Evolutionary conservation across 352 stramenopile genomes (phyloP).

Genomic region (Pythium sp.): DNA sequence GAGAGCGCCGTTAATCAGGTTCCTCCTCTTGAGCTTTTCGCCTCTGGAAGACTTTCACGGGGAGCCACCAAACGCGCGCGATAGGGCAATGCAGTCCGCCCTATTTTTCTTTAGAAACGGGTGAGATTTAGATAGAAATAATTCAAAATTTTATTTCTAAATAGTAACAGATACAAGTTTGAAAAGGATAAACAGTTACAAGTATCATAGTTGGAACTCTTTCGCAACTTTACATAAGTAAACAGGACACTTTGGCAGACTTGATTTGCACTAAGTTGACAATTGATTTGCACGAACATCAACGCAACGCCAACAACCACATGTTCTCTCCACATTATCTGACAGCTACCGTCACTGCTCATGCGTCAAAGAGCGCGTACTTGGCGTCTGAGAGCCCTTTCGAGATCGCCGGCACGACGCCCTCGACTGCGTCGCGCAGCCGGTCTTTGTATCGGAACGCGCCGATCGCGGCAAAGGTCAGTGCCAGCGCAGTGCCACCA

Average conservation of each 20-base stretch:
- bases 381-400: constrained; percentile 63
- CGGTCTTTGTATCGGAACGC: constrained; percentile 47
- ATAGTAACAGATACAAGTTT: background rate
- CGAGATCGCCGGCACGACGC: constrained; percentile 45
- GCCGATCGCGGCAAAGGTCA: constrained; percentile 44
- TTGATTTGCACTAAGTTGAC: no score
- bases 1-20: constrained; percentile 14
- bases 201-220: no score
- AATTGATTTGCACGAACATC: no score
- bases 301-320: no score
- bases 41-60: constrained; percentile 10
- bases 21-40: constrained; percentile 8
- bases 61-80: constrained; percentile 14
- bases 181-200: no score
- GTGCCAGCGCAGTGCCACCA: constrained; percentile 42
- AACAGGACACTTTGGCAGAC: no score
- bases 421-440: constrained; percentile 40
- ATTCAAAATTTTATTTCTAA: background rate
- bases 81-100: background rate
- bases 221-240: no score
- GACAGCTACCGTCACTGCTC: background rate
- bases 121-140: background rate
- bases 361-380: constrained; percentile 62
- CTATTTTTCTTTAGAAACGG: constrained; percentile 3
- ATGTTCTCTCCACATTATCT: no score